Percentiles rank a stretch among this genome's conserved stretches.
Conservation (phyloP, 2,329 filamentous ascomycete species). For the Ustilaginoidea virens region DNA sequence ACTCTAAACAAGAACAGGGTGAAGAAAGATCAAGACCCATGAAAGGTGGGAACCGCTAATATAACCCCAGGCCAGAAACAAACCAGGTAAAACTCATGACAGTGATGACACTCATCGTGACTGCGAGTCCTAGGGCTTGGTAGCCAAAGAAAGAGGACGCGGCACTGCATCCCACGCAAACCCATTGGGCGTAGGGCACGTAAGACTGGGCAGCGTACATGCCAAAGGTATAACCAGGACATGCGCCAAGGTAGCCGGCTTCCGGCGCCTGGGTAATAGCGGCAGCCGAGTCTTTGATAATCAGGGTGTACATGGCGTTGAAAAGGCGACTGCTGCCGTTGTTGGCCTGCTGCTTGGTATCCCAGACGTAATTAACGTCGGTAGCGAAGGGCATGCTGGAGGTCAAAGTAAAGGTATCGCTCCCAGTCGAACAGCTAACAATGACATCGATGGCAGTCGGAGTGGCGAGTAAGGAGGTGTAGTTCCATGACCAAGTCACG, state of each 20-base stretch:
- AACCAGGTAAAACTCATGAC: conserved; percentile 50
- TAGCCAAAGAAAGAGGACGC: conserved; percentile 30
- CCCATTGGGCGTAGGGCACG: conserved; percentile 33
- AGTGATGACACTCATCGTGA: conserved; percentile 39
- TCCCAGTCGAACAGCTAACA: conserved; percentile 36
- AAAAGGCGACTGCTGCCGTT: conserved; percentile 30
- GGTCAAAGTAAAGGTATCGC: conserved; percentile 43
- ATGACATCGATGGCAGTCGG: conserved; percentile 47
- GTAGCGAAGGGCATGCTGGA: conserved; percentile 45
- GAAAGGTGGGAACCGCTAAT: no score
- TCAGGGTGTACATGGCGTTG: conserved; percentile 41
- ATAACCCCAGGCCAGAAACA: conserved; percentile 32
- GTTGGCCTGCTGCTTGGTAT: conserved; percentile 35
- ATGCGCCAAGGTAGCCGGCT: conserved; percentile 39
- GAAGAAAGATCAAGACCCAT: background rate
- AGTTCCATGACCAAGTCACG: conserved; percentile 50
- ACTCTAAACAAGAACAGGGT: no score
- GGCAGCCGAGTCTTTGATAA: conserved; percentile 44
- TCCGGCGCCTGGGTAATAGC: conserved; percentile 32
- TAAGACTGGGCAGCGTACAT: conserved; percentile 40
- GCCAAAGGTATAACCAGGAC: conserved; percentile 36
- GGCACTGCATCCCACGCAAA: conserved; percentile 41
- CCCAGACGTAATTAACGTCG: conserved; percentile 39
- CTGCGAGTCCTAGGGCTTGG: conserved; percentile 31
- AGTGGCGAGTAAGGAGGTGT: conserved; percentile 41